phyloP scores from a whole-genome alignment of 306 rosid genomes.

The Lithocarpus polystachyus region DNA sequence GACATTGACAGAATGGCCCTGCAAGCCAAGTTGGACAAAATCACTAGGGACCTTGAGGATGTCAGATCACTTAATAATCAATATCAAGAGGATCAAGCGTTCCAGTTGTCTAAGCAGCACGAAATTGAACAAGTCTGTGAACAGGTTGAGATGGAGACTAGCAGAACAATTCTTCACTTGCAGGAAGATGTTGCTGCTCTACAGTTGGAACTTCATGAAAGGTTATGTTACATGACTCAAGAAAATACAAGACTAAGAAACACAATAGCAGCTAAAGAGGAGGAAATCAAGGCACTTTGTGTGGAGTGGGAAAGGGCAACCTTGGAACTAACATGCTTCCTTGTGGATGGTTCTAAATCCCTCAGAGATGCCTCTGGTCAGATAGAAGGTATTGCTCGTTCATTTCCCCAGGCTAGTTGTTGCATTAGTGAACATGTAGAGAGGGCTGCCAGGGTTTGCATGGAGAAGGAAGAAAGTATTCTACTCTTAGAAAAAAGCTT shows the following conservation, averaged over 20 bases:
- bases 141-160: conserved; percentile 92
- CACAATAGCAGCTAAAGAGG: conserved; percentile 58
- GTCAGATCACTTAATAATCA: conserved; percentile 52
- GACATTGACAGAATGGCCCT: conserved; percentile 34
- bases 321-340: conserved; percentile 74
- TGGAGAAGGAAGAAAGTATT: conserved; percentile 89
- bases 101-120: conserved; percentile 54
- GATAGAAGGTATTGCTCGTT: conserved; percentile 58
- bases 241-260: conserved; percentile 64
- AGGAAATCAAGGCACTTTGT: conserved; percentile 49
- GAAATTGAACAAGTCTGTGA: conserved; percentile 65
- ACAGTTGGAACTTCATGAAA: conserved; percentile 68
- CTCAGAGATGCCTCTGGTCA: conserved; percentile 79
- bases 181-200: conserved; percentile 81
- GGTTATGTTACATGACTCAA: conserved; percentile 46
- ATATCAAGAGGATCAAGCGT: conserved; percentile 57
- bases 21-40: conserved; percentile 60
- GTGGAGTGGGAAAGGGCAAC: conserved; percentile 84
- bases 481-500: conserved; percentile 59
- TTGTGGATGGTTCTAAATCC: conserved; percentile 85
- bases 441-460: conserved; percentile 62
- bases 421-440: conserved; percentile 61
- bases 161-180: conserved; percentile 78
- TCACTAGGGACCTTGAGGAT: conserved; percentile 72
- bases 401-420: conserved; percentile 66